Percentiles rank a stretch among this genome's conserved stretches.
These are phyloP conservation scores for Aspergillus aculeatus DNA, from an alignment of 2,329 filamentous ascomycete genomes.

Conservation along the genomic window DNA sequence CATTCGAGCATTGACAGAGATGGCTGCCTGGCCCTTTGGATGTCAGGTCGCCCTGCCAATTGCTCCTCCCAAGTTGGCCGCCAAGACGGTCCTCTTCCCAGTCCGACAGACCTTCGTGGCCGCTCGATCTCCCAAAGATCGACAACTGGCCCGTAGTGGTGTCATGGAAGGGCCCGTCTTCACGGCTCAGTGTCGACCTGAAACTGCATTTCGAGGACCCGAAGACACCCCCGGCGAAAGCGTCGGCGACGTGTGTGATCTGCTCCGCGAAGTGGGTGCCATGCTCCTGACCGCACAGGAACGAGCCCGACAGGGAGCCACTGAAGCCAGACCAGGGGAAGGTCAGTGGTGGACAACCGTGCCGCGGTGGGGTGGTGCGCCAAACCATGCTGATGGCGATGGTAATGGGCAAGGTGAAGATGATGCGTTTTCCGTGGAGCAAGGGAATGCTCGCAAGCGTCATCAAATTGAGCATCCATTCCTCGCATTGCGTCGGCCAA, in stretches of 20 bases:
- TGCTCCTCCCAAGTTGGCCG: conserved; percentile 48
- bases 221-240: conserved; percentile 31
- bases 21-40: conserved; percentile 58
- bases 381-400: conserved; percentile 35
- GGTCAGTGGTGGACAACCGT: conserved; percentile 61
- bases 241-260: conserved; percentile 49
- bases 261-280: conserved; percentile 57
- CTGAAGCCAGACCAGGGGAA: conserved; percentile 52
- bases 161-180: conserved; percentile 60
- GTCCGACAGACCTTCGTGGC: conserved; percentile 57
- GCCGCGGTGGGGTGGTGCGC: conserved; percentile 56
- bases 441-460: conserved; percentile 39
- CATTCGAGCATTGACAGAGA: conserved; percentile 57
- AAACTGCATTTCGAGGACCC: conserved; percentile 52
- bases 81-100: conserved; percentile 55
- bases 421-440: conserved; percentile 24
- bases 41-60: conserved; percentile 52
- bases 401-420: conserved; percentile 27
- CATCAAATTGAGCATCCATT: conserved; percentile 37
- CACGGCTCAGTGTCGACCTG: conserved; percentile 54
- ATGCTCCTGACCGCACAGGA: conserved; percentile 61
- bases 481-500: conserved; percentile 31
- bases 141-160: conserved; percentile 52
- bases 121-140: conserved; percentile 54
- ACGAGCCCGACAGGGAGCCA: conserved; percentile 55